These are phyloP conservation scores for Penicillium canariense DNA, from an alignment of 495 filamentous ascomycete species.

Conservation along the genomic window DNA sequence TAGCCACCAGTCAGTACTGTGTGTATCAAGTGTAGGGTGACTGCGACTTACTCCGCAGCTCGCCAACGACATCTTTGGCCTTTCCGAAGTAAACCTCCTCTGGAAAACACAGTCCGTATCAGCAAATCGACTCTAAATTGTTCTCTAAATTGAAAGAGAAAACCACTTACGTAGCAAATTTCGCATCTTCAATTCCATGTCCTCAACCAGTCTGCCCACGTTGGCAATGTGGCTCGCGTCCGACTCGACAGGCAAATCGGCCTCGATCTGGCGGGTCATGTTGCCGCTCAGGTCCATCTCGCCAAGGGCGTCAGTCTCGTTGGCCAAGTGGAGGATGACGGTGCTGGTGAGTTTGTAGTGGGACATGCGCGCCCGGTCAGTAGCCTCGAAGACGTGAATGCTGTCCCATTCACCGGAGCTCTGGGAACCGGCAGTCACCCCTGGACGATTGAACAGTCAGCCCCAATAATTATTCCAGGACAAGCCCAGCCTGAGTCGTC, in stretches of 20 bases:
- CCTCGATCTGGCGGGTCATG: constrained; percentile 94
- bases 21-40: neutral
- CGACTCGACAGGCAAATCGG: constrained; percentile 81
- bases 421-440: constrained; percentile 64
- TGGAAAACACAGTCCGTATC: constrained; percentile 19
- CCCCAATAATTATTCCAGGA: neutral
- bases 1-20: neutral
- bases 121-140: neutral
- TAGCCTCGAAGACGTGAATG: constrained; percentile 97
- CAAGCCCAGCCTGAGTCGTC: neutral
- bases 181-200: constrained; percentile 99
- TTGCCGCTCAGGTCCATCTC: constrained; percentile 93
- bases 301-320: constrained; percentile 68
- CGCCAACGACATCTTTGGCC: constrained; percentile 98
- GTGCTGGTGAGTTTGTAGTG: constrained; percentile 98
- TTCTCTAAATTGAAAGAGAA: neutral
- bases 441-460: constrained; percentile 27
- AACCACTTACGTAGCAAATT: constrained; percentile 74
- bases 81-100: constrained; percentile 99
- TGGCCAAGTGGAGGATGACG: constrained; percentile 85
- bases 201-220: constrained; percentile 91
- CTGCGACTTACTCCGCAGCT: constrained; percentile 72
- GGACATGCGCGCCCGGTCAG: constrained; percentile 81
- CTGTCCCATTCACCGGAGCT: constrained; percentile 91
- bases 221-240: constrained; percentile 95